phyloP scores from a whole-genome alignment of 345 rosid species.

The Boechera retrofracta region DNA sequence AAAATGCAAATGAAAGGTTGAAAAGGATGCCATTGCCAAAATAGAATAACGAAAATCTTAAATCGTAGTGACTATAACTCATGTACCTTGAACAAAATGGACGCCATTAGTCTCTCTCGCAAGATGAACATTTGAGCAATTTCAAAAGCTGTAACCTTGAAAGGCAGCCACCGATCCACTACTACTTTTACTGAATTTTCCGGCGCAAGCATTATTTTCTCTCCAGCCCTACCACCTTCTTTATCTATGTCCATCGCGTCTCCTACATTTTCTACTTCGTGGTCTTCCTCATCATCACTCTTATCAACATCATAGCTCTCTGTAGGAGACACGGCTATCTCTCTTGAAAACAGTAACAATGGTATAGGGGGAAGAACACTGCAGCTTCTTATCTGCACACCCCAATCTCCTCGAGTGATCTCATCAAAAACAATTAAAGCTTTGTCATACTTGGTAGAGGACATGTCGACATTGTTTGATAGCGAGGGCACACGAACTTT shows the following conservation, averaged over 20 bases:
- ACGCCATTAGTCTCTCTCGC: conserved; percentile 75
- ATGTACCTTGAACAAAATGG: conserved; percentile 74
- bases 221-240: conserved; percentile 45
- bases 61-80: conserved; percentile 31
- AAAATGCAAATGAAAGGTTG: conserved; percentile 30
- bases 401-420: conserved; percentile 83
- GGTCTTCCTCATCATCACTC: conserved; percentile 47
- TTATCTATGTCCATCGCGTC: conserved; percentile 51
- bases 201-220: conserved; percentile 70
- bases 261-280: conserved; percentile 52
- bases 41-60: neutral
- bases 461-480: conserved; percentile 53
- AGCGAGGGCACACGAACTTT: conserved; percentile 70
- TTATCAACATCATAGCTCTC: conserved; percentile 41
- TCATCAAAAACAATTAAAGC: conserved; percentile 77
- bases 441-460: conserved; percentile 47
- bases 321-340: conserved; percentile 76
- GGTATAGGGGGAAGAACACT: conserved; percentile 71
- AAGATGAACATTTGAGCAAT: conserved; percentile 86
- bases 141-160: conserved; percentile 70
- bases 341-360: conserved; percentile 70
- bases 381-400: conserved; percentile 68
- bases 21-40: conserved; percentile 17
- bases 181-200: conserved; percentile 65
- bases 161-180: conserved; percentile 82